Conservation (phyloP, 164 flowering plant species). For the Berberis vulgaris region DNA sequence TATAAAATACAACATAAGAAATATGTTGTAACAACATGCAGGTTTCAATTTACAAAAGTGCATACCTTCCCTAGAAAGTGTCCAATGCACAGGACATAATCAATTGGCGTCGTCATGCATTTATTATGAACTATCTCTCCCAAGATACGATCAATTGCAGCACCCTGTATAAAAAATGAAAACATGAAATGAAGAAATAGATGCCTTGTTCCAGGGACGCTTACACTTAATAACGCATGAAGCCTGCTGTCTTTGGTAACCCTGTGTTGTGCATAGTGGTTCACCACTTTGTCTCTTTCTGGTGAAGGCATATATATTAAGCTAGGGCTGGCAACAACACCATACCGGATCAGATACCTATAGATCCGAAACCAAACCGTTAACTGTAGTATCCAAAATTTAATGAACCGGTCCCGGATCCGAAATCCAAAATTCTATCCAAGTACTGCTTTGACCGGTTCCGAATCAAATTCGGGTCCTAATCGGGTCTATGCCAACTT, state of each 20-base stretch:
- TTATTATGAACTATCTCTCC: constrained; percentile 76
- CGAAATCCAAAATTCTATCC: no score
- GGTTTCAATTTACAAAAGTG: neutral
- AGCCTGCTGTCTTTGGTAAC: no score
- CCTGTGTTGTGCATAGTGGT: no score
- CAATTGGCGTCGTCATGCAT: constrained; percentile 56
- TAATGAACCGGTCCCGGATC: no score
- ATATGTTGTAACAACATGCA: neutral
- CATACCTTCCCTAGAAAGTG: constrained; percentile 76
- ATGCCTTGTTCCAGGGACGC: neutral
- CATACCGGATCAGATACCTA: neutral
- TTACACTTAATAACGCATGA: neutral
- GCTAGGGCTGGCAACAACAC: neutral
- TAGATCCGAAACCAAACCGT: no score
- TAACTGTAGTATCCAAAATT: no score
- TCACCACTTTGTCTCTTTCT: no score
- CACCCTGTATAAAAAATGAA: constrained; percentile 46
- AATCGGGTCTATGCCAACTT: no score
- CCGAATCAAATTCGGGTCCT: no score
- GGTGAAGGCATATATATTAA: no score
- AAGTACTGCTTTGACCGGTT: no score
- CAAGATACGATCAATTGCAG: constrained; percentile 82
- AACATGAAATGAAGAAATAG: neutral
- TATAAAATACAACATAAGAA: no score
- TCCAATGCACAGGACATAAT: constrained; percentile 76